Conservation (phyloP, 2,329 filamentous ascomycete genomes). For the Trichocomaceae sp. region DNA sequence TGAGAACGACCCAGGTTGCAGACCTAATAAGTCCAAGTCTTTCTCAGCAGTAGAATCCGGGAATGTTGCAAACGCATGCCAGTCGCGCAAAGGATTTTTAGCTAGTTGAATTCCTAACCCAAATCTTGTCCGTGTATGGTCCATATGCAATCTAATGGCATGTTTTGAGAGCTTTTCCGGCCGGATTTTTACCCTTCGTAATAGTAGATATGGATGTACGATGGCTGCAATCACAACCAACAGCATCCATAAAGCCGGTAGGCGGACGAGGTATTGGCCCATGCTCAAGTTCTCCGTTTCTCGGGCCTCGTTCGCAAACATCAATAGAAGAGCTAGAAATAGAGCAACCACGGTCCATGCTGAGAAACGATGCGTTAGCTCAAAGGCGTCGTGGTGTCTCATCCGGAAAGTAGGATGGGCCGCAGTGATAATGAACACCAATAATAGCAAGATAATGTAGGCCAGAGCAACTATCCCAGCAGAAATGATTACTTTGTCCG, state of each 20-base stretch:
- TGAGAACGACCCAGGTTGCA: slow-evolving; percentile 44
- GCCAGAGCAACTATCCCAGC: slow-evolving; percentile 47
- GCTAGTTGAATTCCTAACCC: slow-evolving; percentile 56
- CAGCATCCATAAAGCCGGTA: slow-evolving; percentile 62
- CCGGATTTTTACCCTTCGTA: slow-evolving; percentile 61
- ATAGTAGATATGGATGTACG: slow-evolving; percentile 64
- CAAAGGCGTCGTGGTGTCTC: slow-evolving; percentile 62
- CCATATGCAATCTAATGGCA: slow-evolving; percentile 64
- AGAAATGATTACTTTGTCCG: slow-evolving; percentile 19
- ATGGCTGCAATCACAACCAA: slow-evolving; percentile 58
- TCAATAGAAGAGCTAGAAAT: slow-evolving; percentile 58
- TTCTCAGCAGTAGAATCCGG: slow-evolving; percentile 42
- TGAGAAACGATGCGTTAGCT: slow-evolving; percentile 63
- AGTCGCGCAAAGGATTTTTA: slow-evolving; percentile 59
- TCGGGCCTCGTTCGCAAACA: slow-evolving; percentile 46
- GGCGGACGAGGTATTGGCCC: slow-evolving; percentile 37
- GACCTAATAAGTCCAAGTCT: slow-evolving; percentile 27
- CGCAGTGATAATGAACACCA: slow-evolving; percentile 54
- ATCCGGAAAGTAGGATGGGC: slow-evolving; percentile 60
- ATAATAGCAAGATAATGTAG: slow-evolving; percentile 52
- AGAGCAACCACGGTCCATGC: slow-evolving; percentile 63
- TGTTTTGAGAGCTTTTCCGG: slow-evolving; percentile 64
- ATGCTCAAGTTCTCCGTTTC: slow-evolving; percentile 28
- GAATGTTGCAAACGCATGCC: slow-evolving; percentile 71
- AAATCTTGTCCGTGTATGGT: slow-evolving; percentile 54